Conservation (phyloP, 805 yeast species). For the Lipomyces starkeyi region DNA sequence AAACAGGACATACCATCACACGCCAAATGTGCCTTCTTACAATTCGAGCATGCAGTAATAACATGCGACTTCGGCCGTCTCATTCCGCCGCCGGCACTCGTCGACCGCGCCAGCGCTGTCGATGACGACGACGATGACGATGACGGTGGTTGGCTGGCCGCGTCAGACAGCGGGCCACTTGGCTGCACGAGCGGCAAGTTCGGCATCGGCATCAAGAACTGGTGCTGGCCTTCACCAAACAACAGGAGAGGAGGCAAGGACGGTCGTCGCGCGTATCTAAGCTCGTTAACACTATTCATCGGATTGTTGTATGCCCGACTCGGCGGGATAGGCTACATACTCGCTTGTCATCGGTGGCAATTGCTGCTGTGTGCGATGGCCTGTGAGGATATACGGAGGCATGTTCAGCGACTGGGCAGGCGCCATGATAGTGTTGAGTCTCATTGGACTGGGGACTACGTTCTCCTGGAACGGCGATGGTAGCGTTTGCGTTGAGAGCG, state of each 20-base stretch:
- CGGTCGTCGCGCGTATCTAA: background rate
- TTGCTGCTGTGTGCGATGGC: background rate
- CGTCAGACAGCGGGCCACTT: background rate
- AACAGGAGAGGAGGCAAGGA: background rate
- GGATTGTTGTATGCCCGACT: too few species aligned
- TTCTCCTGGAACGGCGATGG: background rate
- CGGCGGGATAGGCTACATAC: background rate
- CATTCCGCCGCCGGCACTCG: background rate
- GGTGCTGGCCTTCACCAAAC: background rate
- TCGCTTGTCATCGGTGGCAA: background rate
- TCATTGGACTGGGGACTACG: background rate
- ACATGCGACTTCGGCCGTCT: constrained; percentile 18
- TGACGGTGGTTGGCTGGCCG: background rate
- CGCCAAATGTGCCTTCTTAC: constrained; percentile 30
- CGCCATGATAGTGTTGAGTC: background rate
- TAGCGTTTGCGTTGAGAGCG: background rate
- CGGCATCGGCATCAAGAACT: background rate
- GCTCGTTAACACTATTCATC: background rate
- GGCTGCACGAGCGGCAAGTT: background rate
- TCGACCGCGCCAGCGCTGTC: background rate
- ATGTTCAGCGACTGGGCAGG: background rate
- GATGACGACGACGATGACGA: background rate
- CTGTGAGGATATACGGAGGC: background rate
- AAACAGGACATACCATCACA: constrained; percentile 27
- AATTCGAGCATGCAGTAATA: constrained; percentile 29